Evolutionary conservation across 2,329 filamentous ascomycete species (phyloP), one percentile per base, ranked within the genome.

Genomic region (Ascosphaera apis): DNA sequence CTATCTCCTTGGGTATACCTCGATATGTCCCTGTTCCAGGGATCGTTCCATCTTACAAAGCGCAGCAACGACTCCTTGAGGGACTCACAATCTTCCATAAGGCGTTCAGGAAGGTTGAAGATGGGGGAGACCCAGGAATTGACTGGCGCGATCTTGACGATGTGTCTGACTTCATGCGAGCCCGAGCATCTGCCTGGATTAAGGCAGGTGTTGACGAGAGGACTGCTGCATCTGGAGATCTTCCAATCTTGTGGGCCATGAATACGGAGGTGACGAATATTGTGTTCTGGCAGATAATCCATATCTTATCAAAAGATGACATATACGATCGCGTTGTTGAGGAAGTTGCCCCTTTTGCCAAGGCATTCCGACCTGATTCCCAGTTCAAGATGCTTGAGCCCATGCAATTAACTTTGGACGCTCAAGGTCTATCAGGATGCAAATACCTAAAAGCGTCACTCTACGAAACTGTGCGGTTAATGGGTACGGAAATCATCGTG

Each of bases 191-290:
- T 6, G 43, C 50, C 8, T 62, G 57, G 40, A 53, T 50, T 39
- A 52, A 53, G 37, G 36, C 54, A 17, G 51, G 49, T 1, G 49
- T 59, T 31, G 50, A 54, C 2, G 42, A 54, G 3, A 41, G 47
- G 25, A 53, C 54, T 13, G 56, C 58, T 15, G 56, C 52, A 11
- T 44, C 51, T 3, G 48, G 49, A 31, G 62, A 67, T 37, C 45
- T 64, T n/a, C 56, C 56, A n/a, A 45, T 69, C 5, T 47, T 69
- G 16, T 71, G 66, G 66, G 63, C 63, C 7, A 52, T 65, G 45
- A 63, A 66, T 42, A 61, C 61, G 12, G 67, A 70, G 42, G 56
- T 61, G 3, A 61, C 61, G 35, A 55, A 58, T 3, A 48, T 69
- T 37, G 54, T 61, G n/a, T 66, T 64, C 45, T 67, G 64, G 62